phyloP scores from a whole-genome alignment of 805 yeast species.

The Candida anglica region DNA sequence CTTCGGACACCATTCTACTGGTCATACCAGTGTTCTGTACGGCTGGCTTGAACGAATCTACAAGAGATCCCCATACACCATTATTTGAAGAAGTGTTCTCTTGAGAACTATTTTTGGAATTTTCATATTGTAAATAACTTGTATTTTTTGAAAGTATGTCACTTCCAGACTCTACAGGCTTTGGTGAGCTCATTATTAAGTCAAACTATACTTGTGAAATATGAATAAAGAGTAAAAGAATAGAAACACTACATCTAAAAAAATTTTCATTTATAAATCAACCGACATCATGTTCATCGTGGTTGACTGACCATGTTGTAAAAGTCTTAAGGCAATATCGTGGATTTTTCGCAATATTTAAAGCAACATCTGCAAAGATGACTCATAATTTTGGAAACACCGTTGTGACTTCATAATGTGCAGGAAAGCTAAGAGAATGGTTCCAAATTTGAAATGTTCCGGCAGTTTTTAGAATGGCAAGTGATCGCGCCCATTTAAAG shows the following conservation, averaged over 20 bases:
- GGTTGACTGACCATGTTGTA: neutral
- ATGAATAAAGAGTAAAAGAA: too few species aligned
- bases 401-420: neutral
- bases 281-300: neutral
- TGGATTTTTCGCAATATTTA: neutral
- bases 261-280: too few species aligned
- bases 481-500: neutral
- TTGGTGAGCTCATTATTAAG: too few species aligned
- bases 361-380: neutral
- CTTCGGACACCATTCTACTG: conserved; percentile 10
- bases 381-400: neutral
- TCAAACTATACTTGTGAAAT: too few species aligned
- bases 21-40: conserved; percentile 16
- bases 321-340: neutral
- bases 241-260: neutral
- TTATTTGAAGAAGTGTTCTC: neutral
- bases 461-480: neutral
- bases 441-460: neutral
- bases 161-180: too few species aligned
- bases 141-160: neutral
- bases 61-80: conserved; percentile 20
- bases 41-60: conserved; percentile 35
- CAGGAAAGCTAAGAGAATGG: neutral
- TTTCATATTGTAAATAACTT: conserved; percentile 1
- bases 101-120: neutral